Conservation (phyloP, 208 protist genomes). For the Blechomonas ayalai region DNA sequence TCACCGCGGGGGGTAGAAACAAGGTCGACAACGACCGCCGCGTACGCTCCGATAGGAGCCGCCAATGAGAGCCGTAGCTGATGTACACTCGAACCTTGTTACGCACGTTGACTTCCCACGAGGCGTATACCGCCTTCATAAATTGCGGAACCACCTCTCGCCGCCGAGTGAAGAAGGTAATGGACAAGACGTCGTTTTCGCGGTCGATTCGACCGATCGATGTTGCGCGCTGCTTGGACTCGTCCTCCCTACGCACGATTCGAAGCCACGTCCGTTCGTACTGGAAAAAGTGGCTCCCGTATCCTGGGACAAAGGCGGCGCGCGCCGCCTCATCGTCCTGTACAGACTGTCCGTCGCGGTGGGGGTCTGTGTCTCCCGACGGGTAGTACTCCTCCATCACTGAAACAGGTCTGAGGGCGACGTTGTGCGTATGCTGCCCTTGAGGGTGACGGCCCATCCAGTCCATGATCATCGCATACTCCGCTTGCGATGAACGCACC, state of each 20-base stretch:
- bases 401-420: constrained; percentile 63
- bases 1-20: constrained; percentile 43
- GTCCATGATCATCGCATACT: constrained; percentile 87
- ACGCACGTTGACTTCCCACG: constrained; percentile 40
- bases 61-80: constrained; percentile 54
- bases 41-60: constrained; percentile 49
- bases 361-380: background rate
- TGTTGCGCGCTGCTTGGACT: constrained; percentile 38
- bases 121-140: constrained; percentile 37
- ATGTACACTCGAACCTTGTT: constrained; percentile 64
- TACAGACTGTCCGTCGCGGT: background rate
- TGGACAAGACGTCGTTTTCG: constrained; percentile 65
- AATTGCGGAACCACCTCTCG: constrained; percentile 49
- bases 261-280: constrained; percentile 55
- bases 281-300: constrained; percentile 67
- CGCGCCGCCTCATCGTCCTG: constrained; percentile 8
- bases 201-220: constrained; percentile 32
- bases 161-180: constrained; percentile 64
- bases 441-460: constrained; percentile 80
- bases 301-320: constrained; percentile 65
- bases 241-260: constrained; percentile 61
- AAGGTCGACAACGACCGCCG: constrained; percentile 65
- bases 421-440: constrained; percentile 44
- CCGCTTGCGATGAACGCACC: constrained; percentile 77
- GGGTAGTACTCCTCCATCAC: constrained; percentile 32